phyloP scores from a whole-genome alignment of 495 filamentous ascomycete species.

The Daldinia loculata region DNA sequence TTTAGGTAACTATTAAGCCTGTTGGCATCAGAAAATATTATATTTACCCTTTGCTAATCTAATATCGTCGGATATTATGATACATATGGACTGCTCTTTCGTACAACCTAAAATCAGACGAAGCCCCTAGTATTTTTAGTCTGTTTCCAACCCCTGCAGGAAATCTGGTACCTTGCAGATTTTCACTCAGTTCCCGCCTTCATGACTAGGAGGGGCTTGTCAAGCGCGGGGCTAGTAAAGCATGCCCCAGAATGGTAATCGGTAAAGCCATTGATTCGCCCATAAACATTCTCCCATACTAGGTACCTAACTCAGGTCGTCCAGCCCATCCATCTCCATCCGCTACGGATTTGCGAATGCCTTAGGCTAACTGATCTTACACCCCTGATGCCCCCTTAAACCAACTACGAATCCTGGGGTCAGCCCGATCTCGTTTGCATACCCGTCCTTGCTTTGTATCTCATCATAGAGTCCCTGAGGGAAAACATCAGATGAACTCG shows the following conservation, averaged over 20 bases:
- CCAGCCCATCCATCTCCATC: constrained; percentile 2
- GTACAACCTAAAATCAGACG: constrained; percentile 27
- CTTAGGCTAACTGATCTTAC: constrained; percentile 6
- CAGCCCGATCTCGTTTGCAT: constrained; percentile 24
- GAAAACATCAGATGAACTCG: constrained; percentile 34
- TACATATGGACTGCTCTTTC: constrained; percentile 3
- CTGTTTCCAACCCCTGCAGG: constrained; percentile 46
- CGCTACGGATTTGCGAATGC: not conserved
- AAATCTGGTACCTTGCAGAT: constrained; percentile 54
- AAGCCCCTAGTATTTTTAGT: constrained; percentile 43
- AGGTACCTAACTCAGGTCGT: too few species aligned
- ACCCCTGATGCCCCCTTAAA: constrained; percentile 15
- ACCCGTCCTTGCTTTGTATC: constrained; percentile 8
- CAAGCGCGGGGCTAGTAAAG: constrained; percentile 38
- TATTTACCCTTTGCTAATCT: not conserved
- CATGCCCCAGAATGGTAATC: constrained; percentile 28
- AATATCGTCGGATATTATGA: not conserved
- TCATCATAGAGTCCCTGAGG: not conserved
- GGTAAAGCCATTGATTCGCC: constrained; percentile 32
- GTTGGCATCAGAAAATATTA: not conserved
- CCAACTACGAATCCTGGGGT: constrained; percentile 31
- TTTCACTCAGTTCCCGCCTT: constrained; percentile 26
- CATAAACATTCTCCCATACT: not conserved
- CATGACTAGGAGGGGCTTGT: not conserved
- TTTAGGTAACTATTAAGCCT: not conserved